Conservation (phyloP, 2,329 filamentous ascomycete species). For the Keithomyces neogunnii region DNA sequence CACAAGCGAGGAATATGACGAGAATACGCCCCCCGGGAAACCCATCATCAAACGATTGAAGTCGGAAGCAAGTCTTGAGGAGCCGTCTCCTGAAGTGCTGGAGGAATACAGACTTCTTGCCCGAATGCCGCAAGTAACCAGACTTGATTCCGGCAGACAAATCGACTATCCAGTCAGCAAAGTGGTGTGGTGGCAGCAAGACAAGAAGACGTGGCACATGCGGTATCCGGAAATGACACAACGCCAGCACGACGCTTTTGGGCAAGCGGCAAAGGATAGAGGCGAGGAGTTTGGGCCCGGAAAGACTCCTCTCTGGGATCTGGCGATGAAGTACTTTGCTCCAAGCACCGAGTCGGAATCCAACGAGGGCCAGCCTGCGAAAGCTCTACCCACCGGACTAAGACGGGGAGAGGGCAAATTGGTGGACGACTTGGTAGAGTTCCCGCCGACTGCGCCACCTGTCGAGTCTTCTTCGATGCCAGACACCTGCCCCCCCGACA, state of each 20-base stretch:
- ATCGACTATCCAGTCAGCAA: slow-evolving; percentile 51
- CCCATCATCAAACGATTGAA: slow-evolving; percentile 48
- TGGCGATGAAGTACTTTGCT: slow-evolving; percentile 52
- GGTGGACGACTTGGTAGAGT: slow-evolving; percentile 18
- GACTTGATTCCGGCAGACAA: slow-evolving; percentile 43
- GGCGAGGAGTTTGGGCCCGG: slow-evolving; percentile 46
- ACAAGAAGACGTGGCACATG: slow-evolving; percentile 50
- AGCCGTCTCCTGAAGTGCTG: slow-evolving; percentile 23
- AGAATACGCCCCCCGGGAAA: slow-evolving; percentile 26
- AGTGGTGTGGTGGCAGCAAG: slow-evolving; percentile 48
- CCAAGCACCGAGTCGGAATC: slow-evolving; percentile 24
- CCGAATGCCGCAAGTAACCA: slow-evolving; percentile 39
- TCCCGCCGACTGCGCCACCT: slow-evolving; percentile 23
- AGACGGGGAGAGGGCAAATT: slow-evolving; percentile 15
- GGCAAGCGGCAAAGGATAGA: slow-evolving; percentile 38
- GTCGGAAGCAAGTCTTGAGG: slow-evolving; percentile 35
- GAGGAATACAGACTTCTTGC: slow-evolving; percentile 39
- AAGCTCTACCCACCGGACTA: slow-evolving; percentile 10
- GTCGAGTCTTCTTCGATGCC: slow-evolving; percentile 18
- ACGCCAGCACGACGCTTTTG: slow-evolving; percentile 48
- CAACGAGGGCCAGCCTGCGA: background rate
- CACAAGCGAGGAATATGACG: slow-evolving; percentile 43
- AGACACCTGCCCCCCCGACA: slow-evolving; percentile 28
- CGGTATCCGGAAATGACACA: slow-evolving; percentile 57
- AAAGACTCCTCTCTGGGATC: slow-evolving; percentile 41